A percentile compares a stretch with the other conserved stretches of the same genome.
Conservation (phyloP, 306 rosid genomes). For the Ammopiptanthus mongolicus region DNA sequence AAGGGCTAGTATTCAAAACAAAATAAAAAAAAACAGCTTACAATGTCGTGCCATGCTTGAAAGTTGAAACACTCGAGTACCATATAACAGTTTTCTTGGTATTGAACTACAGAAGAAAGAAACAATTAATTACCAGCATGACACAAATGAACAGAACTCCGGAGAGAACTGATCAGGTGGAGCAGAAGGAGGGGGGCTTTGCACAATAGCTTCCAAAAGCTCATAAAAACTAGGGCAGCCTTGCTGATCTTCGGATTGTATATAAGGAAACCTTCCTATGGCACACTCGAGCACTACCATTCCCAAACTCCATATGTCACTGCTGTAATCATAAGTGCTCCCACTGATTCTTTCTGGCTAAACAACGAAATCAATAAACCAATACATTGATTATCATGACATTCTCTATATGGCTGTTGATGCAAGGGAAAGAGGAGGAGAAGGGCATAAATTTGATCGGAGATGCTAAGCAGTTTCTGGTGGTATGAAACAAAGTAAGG, state of each 20-base stretch:
- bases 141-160: constrained; percentile 85
- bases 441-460: background rate
- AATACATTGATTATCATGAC: constrained; percentile 4
- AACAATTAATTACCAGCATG: constrained; percentile 72
- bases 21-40: background rate
- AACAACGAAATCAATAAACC: constrained; percentile 25
- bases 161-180: constrained; percentile 96
- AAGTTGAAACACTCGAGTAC: constrained; percentile 5
- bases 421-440: background rate
- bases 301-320: constrained; percentile 98
- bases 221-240: constrained; percentile 91
- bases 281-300: constrained; percentile 98
- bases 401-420: background rate
- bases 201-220: constrained; percentile 85
- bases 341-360: constrained; percentile 98
- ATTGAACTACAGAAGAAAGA: background rate
- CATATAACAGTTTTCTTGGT: background rate
- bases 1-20: background rate
- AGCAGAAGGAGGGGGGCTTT: constrained; percentile 90
- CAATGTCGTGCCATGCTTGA: background rate
- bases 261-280: constrained; percentile 88
- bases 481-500: background rate
- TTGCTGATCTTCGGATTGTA: constrained; percentile 89
- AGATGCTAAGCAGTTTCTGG: background rate
- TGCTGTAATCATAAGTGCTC: constrained; percentile 83